Evolutionary conservation across 108 stramenopile species (phyloP).

Genomic region (Skeletonema potamos): DNA sequence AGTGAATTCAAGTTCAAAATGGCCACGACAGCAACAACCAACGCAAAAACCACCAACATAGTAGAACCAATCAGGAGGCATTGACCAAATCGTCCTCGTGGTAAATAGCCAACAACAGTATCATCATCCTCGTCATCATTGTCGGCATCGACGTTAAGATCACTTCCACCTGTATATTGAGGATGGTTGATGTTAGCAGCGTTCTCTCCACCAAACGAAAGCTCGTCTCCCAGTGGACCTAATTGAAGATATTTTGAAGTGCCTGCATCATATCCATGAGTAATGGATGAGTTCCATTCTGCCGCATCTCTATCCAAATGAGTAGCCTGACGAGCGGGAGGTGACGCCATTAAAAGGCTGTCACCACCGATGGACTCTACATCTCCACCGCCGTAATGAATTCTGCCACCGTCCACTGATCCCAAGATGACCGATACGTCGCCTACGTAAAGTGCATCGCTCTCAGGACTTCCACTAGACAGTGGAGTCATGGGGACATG

Average conservation of each 20-base stretch:
- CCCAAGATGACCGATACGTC: neutral
- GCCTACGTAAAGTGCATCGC: neutral
- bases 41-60: neutral
- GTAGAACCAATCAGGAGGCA: neutral
- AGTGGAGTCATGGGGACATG: neutral
- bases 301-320: neutral
- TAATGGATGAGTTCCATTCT: neutral
- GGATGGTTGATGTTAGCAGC: neutral
- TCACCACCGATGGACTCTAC: neutral
- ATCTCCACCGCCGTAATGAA: neutral
- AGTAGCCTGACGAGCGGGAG: neutral
- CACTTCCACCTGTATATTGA: neutral
- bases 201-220: conserved; percentile 11
- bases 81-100: neutral
- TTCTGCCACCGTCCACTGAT: neutral
- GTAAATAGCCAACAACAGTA: neutral
- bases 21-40: neutral
- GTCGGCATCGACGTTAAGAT: neutral
- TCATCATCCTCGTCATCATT: conserved; percentile 4
- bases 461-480: neutral
- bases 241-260: conserved; percentile 3
- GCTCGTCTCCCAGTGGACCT: conserved; percentile 35
- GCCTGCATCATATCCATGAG: neutral
- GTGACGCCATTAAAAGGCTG: neutral
- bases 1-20: neutral